A percentile compares a stretch with the other conserved stretches of the same genome.
Conservation (phyloP, 176 grass and related monocot species). For the Bothriochloa decipiens region DNA sequence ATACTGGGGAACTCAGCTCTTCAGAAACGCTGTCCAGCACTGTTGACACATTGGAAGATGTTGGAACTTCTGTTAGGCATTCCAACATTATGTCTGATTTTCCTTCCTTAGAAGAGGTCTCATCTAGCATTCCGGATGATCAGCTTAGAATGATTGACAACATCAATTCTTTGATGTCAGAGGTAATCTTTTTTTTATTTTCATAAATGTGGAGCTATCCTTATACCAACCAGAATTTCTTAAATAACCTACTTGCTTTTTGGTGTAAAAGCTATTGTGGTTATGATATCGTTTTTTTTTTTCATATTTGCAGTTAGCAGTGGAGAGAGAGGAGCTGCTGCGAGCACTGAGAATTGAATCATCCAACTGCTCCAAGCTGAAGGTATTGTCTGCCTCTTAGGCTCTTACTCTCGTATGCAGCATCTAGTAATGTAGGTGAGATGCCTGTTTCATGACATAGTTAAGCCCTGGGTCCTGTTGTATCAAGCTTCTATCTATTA, state of each 20-base stretch:
- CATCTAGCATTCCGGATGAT: conserved; percentile 66
- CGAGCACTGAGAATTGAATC: conserved; percentile 89
- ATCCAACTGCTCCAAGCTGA: conserved; percentile 96
- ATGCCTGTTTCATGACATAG: conserved; percentile 18
- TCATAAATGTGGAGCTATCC: background rate
- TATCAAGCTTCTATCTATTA: conserved; percentile 12
- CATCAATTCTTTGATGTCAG: conserved; percentile 72
- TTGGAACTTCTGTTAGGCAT: conserved; percentile 46
- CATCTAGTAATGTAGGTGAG: conserved; percentile 11
- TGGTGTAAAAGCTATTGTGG: conserved; percentile 6
- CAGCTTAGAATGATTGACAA: conserved; percentile 88
- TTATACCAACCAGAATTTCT: conserved; percentile 11
- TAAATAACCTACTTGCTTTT: conserved; percentile 25
- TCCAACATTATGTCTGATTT: conserved; percentile 49
- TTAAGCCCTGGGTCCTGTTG: conserved; percentile 3
- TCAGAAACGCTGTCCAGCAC: conserved; percentile 50
- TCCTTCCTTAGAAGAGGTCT: conserved; percentile 51
- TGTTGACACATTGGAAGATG: conserved; percentile 51
- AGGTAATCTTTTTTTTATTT: conserved; percentile 59
- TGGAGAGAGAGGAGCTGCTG: conserved; percentile 94
- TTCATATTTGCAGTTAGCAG: conserved; percentile 71
- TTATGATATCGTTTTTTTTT: conserved; percentile 5
- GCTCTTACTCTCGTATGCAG: conserved; percentile 15
- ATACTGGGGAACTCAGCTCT: conserved; percentile 49
- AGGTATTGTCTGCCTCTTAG: conserved; percentile 54